These are phyloP conservation scores for Bryoerythrophyllum caledonicum DNA, from an alignment of 225 moss, liverwort and hornwort species.

Conservation along the genomic window DNA sequence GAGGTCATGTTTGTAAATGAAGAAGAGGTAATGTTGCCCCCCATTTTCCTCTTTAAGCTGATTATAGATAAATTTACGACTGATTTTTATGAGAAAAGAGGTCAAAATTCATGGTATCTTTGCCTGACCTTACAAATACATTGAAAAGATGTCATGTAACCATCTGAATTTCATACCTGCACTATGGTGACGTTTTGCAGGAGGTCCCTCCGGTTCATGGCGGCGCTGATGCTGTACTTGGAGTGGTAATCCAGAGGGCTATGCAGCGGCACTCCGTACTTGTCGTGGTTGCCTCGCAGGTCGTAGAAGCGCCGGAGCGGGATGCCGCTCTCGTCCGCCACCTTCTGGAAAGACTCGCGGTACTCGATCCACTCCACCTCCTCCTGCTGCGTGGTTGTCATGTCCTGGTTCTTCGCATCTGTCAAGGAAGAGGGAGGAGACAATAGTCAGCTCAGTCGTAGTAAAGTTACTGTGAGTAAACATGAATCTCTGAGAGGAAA, in stretches of 20 bases:
- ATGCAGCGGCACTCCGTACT: conserved; percentile 82
- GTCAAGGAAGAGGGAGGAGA: background rate
- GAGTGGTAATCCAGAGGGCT: conserved; percentile 79
- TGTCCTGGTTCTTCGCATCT: conserved; percentile 87
- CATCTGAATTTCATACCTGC: conserved; percentile 45
- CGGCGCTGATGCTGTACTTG: conserved; percentile 75
- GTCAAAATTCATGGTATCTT: no score
- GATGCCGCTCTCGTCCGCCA: conserved; percentile 69
- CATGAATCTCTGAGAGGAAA: no score
- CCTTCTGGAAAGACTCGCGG: conserved; percentile 42
- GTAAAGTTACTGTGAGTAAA: no score
- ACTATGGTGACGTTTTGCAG: conserved; percentile 85
- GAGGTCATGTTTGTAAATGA: no score
- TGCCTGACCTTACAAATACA: no score
- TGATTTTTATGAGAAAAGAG: no score
- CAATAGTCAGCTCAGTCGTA: no score
- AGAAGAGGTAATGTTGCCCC: no score
- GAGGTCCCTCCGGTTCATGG: conserved; percentile 58
- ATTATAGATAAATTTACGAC: no score
- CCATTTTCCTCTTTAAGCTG: no score
- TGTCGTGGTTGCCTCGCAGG: conserved; percentile 92
- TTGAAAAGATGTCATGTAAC: background rate
- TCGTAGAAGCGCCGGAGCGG: conserved; percentile 66
- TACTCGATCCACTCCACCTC: conserved; percentile 89
- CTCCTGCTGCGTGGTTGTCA: conserved; percentile 67